Evolutionary conservation across 2,329 filamentous ascomycete genomes (phyloP).

Genomic region (Metarhizium brunneum): DNA sequence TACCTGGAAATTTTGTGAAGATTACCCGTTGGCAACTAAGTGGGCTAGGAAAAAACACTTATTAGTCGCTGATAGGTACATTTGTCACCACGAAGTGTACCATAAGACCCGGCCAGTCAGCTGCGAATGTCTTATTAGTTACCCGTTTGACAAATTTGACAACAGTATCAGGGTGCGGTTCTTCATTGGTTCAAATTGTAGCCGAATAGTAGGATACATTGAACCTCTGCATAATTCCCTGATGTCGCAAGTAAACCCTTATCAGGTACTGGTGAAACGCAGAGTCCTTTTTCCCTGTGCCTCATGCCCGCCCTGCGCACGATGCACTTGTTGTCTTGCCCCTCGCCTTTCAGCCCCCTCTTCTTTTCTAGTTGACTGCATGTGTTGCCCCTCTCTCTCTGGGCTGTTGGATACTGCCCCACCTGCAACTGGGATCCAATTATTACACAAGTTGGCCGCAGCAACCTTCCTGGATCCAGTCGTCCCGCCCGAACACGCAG

Average conservation of each 20-base stretch:
- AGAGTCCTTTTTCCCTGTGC: background rate
- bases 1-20: no score
- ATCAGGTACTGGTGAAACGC: background rate
- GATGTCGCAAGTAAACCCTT: constrained; percentile 4
- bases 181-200: background rate
- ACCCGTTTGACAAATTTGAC: constrained; percentile 15
- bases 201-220: constrained; percentile 1
- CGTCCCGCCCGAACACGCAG: constrained; percentile 3
- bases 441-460: background rate
- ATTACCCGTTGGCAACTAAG: no score
- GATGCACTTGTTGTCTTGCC: background rate
- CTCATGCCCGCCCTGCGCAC: background rate
- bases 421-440: constrained; percentile 6
- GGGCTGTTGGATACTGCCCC: constrained; percentile 10
- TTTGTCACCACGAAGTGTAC: no score
- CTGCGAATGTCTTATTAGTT: background rate
- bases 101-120: background rate
- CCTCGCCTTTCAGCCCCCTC: background rate
- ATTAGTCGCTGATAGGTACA: no score
- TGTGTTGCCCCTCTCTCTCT: constrained; percentile 1
- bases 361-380: no score
- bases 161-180: background rate
- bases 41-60: no score
- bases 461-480: background rate
- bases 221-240: background rate